Evolutionary conservation across 2,329 filamentous ascomycete genomes (phyloP).

Genomic region (Ilyonectria destructans): DNA sequence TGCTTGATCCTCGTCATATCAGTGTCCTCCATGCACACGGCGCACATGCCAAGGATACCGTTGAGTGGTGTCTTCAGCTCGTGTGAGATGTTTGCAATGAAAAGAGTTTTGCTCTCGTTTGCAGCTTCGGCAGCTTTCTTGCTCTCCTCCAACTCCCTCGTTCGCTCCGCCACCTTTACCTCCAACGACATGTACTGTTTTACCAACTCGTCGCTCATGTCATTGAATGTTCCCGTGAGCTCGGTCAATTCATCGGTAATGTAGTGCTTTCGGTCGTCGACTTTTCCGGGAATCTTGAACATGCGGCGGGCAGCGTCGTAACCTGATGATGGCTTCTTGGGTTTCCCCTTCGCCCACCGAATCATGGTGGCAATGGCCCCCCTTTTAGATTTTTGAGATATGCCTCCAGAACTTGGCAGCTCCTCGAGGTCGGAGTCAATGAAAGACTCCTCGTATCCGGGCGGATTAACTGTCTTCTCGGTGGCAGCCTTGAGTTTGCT

Average conservation of each 20-base stretch:
- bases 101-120: slow-evolving; percentile 96
- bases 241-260: slow-evolving; percentile 91
- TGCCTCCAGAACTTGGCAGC: slow-evolving; percentile 58
- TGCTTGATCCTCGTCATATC: slow-evolving; percentile 85
- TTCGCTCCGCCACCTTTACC: slow-evolving; percentile 87
- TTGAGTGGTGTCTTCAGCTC: slow-evolving; percentile 96
- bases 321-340: slow-evolving; percentile 50
- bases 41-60: slow-evolving; percentile 94
- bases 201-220: slow-evolving; percentile 92
- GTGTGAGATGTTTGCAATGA: slow-evolving; percentile 93
- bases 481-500: slow-evolving; percentile 83
- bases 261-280: slow-evolving; percentile 81
- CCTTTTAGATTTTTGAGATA: slow-evolving; percentile 63
- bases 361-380: slow-evolving; percentile 59
- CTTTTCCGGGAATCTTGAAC: slow-evolving; percentile 90
- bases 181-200: slow-evolving; percentile 90
- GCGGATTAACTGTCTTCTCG: slow-evolving; percentile 79
- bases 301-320: slow-evolving; percentile 65
- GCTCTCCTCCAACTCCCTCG: slow-evolving; percentile 87
- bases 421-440: slow-evolving; percentile 62
- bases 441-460: slow-evolving; percentile 69
- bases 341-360: slow-evolving; percentile 55
- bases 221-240: slow-evolving; percentile 88
- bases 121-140: slow-evolving; percentile 95
- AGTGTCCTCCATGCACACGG: slow-evolving; percentile 93